These are phyloP conservation scores for Chytridium lagenaria DNA, from an alignment of 371 early-diverging fungal genomes.

Conservation along the genomic window DNA sequence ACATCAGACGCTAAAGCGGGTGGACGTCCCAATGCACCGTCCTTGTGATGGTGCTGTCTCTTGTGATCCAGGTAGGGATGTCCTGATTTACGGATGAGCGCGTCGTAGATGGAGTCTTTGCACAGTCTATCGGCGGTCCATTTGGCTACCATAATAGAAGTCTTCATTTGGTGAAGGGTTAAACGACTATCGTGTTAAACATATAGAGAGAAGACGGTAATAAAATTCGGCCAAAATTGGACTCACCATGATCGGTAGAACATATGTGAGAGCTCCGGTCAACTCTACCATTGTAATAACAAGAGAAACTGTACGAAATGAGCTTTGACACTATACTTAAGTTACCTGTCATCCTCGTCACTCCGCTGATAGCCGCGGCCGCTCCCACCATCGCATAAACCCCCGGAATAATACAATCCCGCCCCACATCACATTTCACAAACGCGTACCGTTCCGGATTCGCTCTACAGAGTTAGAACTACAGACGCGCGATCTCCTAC, in stretches of 20 bases:
- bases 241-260: conserved; percentile 86
- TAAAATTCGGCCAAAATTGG: too few relatives aligned
- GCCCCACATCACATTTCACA: conserved; percentile 23
- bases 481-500: neutral
- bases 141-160: conserved; percentile 88
- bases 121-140: conserved; percentile 87
- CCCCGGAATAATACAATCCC: conserved; percentile 85
- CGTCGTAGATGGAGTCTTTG: conserved; percentile 84
- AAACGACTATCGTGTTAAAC: neutral
- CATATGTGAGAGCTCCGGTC: conserved; percentile 87
- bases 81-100: conserved; percentile 75
- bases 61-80: conserved; percentile 89
- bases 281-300: conserved; percentile 95
- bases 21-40: conserved; percentile 9
- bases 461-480: neutral
- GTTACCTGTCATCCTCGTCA: conserved; percentile 84
- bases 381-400: conserved; percentile 96
- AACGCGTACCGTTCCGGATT: conserved; percentile 28
- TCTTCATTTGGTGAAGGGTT: conserved; percentile 4
- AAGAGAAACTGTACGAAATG: conserved; percentile 83
- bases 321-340: too few relatives aligned
- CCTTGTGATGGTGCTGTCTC: conserved; percentile 48
- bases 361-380: conserved; percentile 88
- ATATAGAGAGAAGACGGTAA: neutral
- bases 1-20: conserved; percentile 41